These are phyloP conservation scores for Starmerella scarabaei DNA, from an alignment of 805 yeast species.

Conservation along the genomic window DNA sequence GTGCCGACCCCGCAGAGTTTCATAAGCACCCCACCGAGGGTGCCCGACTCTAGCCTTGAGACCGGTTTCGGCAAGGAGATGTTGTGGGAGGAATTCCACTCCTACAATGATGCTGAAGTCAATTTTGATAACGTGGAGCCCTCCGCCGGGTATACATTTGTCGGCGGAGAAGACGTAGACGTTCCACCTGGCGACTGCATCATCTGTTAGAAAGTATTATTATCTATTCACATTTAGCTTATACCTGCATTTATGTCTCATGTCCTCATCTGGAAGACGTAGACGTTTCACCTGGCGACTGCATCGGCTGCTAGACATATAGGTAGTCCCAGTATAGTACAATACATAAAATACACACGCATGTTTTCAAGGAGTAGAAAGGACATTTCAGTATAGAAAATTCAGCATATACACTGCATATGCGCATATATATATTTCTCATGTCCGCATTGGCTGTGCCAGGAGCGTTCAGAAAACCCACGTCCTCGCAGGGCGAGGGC, in stretches of 20 bases:
- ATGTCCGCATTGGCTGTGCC: too few species aligned
- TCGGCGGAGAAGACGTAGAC: neutral
- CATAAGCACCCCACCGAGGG: too few species aligned
- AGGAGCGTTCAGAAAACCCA: too few species aligned
- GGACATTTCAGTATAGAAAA: neutral
- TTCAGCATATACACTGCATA: neutral
- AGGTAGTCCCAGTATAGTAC: too few species aligned
- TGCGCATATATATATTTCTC: neutral
- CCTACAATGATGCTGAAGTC: conserved; percentile 1
- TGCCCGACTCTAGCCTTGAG: neutral
- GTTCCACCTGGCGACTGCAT: conserved; percentile 4
- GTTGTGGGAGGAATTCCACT: conserved; percentile 12
- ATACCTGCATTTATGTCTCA: too few species aligned
- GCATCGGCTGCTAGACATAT: conserved; percentile 4
- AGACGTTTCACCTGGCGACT: conserved; percentile 1
- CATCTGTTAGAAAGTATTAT: neutral
- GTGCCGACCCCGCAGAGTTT: too few species aligned
- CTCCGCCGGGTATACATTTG: neutral
- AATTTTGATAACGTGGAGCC: neutral
- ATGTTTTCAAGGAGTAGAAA: too few species aligned
- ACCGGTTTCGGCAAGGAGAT: neutral
- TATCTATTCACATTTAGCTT: too few species aligned
- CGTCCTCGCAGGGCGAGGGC: too few species aligned
- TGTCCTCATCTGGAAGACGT: too few species aligned
- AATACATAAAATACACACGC: too few species aligned